These are phyloP conservation scores for Lanmaoa pseudosensibilis DNA, from an alignment of 768 basidiomycete genomes.

Conservation along the genomic window DNA sequence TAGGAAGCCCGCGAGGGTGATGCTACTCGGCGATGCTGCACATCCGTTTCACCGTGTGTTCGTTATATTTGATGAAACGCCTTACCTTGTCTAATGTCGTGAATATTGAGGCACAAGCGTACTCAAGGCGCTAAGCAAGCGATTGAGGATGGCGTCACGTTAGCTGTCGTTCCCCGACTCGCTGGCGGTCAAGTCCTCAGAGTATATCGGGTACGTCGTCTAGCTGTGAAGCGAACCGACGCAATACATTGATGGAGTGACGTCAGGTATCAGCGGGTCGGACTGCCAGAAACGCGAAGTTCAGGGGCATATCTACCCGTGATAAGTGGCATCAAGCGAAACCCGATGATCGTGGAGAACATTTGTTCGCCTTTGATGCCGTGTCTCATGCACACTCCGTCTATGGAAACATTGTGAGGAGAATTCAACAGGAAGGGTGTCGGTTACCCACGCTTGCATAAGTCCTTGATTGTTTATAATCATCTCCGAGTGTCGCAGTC, in stretches of 20 bases:
- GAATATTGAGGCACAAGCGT: too few species aligned
- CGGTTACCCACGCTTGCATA: slow-evolving; percentile 1
- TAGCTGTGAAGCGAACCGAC: neutral
- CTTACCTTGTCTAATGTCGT: neutral
- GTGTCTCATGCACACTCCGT: neutral
- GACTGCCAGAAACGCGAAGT: neutral
- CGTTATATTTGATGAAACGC: neutral
- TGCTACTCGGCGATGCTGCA: neutral
- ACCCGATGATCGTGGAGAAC: slow-evolving; percentile 12
- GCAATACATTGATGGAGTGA: neutral
- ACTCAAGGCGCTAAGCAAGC: neutral
- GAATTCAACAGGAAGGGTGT: slow-evolving; percentile 17
- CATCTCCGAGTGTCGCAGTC: neutral
- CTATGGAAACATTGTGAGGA: slow-evolving; percentile 1
- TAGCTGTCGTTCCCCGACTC: neutral
- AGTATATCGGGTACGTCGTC: neutral
- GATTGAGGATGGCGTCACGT: neutral
- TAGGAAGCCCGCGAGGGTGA: neutral
- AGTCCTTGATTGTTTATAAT: neutral
- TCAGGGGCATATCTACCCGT: too few species aligned
- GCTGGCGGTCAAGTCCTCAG: neutral
- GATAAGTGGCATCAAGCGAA: neutral
- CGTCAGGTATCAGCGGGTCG: neutral
- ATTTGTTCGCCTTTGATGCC: slow-evolving; percentile 16
- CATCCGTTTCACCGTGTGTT: neutral